Conservation (phyloP, 495 filamentous ascomycete species). For the Lichenothelia convexa region DNA sequence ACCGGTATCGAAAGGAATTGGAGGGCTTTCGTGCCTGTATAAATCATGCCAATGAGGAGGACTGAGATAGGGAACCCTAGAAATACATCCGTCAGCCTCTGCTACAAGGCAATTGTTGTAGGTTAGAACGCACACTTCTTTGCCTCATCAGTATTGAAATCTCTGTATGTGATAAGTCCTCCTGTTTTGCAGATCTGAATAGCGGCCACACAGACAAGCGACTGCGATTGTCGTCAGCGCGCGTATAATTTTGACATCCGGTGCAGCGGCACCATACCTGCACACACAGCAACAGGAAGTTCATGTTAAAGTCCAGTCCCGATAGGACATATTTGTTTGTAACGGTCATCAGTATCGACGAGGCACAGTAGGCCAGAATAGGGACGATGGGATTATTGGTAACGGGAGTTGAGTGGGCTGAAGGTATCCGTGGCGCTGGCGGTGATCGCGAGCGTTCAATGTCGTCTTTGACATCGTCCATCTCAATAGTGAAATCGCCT, state of each 20-base stretch:
- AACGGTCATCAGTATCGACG: constrained; percentile 95
- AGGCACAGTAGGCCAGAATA: constrained; percentile 77
- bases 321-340: constrained; percentile 98
- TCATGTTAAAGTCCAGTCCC: constrained; percentile 80
- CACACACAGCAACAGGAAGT: constrained; percentile 81
- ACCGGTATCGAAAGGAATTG: constrained; percentile 95
- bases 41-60: constrained; percentile 97
- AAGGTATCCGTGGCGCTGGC: constrained; percentile 20
- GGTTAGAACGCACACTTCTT: constrained; percentile 56
- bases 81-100: neutral
- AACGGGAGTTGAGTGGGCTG: constrained; percentile 17
- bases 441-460: constrained; percentile 20
- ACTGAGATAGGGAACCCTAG: constrained; percentile 95
- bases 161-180: constrained; percentile 74
- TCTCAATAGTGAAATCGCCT: constrained; percentile 27
- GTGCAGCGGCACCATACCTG: constrained; percentile 47
- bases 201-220: constrained; percentile 73
- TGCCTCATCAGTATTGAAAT: constrained; percentile 80
- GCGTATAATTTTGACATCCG: neutral
- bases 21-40: constrained; percentile 89
- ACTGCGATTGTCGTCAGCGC: constrained; percentile 32
- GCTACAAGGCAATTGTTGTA: neutral
- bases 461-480: constrained; percentile 42
- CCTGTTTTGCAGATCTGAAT: constrained; percentile 69
- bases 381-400: constrained; percentile 60